Evolutionary conservation across 495 filamentous ascomycete genomes (phyloP).

Genomic region (Evansstolkia leycettana): DNA sequence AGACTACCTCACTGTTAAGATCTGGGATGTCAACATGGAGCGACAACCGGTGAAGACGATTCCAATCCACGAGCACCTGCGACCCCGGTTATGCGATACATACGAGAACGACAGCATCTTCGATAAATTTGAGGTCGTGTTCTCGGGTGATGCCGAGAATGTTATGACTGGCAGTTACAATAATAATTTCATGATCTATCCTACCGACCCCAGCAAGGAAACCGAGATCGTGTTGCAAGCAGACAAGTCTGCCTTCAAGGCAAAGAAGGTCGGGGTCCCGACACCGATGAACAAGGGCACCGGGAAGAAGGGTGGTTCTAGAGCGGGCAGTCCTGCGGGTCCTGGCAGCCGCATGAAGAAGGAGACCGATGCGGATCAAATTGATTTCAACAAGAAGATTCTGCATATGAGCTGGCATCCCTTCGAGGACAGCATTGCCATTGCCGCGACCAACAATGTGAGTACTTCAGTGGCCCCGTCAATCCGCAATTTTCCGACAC

Average conservation of each 20-base stretch:
- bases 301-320: slow-evolving; percentile 71
- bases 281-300: slow-evolving; percentile 86
- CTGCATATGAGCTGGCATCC: slow-evolving; percentile 99
- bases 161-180: slow-evolving; percentile 99
- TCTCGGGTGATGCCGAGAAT: slow-evolving; percentile 95
- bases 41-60: slow-evolving; percentile 94
- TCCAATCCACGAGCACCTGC: slow-evolving; percentile 93
- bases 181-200: slow-evolving; percentile 99
- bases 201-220: slow-evolving; percentile 87
- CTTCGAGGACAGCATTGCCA: slow-evolving; percentile 98
- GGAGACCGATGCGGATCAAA: slow-evolving; percentile 98
- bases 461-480: slow-evolving; percentile 23
- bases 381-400: slow-evolving; percentile 99
- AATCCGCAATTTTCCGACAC: background rate
- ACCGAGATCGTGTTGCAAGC: slow-evolving; percentile 95
- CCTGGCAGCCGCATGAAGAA: slow-evolving; percentile 94
- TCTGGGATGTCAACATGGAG: slow-evolving; percentile 99
- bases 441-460: slow-evolving; percentile 98
- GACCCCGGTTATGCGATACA: slow-evolving; percentile 90
- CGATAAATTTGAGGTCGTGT: slow-evolving; percentile 99
- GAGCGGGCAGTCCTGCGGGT: slow-evolving; percentile 82
- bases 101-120: slow-evolving; percentile 99
- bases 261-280: slow-evolving; percentile 96
- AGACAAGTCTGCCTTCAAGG: slow-evolving; percentile 98
- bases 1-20: slow-evolving; percentile 97